A percentile compares a stretch with the other conserved stretches of the same genome.
Evolutionary conservation across 331 rosid genomes (phyloP).

Genomic region (Rosa hybrid): DNA sequence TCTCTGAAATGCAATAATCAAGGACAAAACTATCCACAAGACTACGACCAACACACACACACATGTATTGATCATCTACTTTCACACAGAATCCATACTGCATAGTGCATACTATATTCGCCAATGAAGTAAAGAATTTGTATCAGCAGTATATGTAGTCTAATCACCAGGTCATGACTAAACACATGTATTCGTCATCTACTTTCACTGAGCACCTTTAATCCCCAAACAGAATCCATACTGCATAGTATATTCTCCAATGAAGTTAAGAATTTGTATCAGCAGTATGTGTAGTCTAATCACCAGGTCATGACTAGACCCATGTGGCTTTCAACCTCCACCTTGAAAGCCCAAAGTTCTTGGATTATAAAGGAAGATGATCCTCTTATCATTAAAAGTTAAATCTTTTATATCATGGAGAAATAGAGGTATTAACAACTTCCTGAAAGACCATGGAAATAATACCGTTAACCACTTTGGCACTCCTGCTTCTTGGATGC

Average conservation of each 20-base stretch:
- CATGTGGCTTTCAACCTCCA: constrained; percentile 2
- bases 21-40: neutral
- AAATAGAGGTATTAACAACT: constrained; percentile 13
- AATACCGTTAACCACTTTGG: constrained; percentile 84
- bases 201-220: neutral
- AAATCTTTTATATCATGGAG: neutral
- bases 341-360: neutral
- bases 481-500: constrained; percentile 66
- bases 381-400: neutral
- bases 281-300: neutral
- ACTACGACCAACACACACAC: neutral
- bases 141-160: neutral
- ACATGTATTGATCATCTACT: neutral
- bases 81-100: neutral
- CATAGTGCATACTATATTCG: neutral
- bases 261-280: neutral
- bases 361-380: neutral
- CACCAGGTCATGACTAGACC: neutral
- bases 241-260: neutral
- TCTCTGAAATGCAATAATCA: neutral
- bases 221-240: neutral
- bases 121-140: neutral
- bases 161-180: neutral
- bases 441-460: constrained; percentile 23
- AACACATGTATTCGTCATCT: neutral